phyloP scores from a whole-genome alignment of 768 basidiomycete species.

The Suillus tomentosus region DNA sequence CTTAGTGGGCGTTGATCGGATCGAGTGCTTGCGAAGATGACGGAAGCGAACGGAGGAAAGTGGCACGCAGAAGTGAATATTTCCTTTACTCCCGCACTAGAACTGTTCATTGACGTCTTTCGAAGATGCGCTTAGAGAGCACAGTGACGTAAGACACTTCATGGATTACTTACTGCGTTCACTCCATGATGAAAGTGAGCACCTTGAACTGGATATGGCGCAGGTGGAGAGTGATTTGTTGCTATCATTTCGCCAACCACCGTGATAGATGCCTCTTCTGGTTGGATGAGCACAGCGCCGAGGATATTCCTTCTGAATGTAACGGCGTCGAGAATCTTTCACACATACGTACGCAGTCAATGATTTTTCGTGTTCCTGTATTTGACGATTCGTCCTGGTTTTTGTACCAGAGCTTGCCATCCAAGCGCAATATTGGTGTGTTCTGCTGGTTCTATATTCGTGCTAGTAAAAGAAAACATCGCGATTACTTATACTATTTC shows the following conservation, averaged over 20 bases:
- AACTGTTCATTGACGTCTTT: neutral
- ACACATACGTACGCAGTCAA: constrained; percentile 26
- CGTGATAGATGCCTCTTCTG: no score
- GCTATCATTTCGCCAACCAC: no score
- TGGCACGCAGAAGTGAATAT: constrained; percentile 65
- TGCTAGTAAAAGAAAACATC: constrained; percentile 34
- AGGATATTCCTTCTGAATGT: constrained; percentile 31
- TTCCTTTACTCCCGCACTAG: neutral
- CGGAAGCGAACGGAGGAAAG: constrained; percentile 46
- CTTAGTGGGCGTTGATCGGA: constrained; percentile 66
- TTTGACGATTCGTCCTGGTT: neutral
- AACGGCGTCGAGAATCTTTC: constrained; percentile 20
- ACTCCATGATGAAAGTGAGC: no score
- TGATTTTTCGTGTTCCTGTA: neutral
- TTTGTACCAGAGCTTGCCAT: constrained; percentile 34
- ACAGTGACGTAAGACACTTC: no score
- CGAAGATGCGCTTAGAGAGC: constrained; percentile 76
- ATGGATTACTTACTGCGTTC: no score
- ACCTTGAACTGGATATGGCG: no score
- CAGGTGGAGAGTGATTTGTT: no score
- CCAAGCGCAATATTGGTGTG: constrained; percentile 40
- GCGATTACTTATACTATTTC: constrained; percentile 24
- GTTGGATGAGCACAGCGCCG: constrained; percentile 44
- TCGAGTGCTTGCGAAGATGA: no score
- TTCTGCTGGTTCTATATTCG: neutral